Conservation (phyloP, 345 rosid species). For the Syzygium jambos region DNA sequence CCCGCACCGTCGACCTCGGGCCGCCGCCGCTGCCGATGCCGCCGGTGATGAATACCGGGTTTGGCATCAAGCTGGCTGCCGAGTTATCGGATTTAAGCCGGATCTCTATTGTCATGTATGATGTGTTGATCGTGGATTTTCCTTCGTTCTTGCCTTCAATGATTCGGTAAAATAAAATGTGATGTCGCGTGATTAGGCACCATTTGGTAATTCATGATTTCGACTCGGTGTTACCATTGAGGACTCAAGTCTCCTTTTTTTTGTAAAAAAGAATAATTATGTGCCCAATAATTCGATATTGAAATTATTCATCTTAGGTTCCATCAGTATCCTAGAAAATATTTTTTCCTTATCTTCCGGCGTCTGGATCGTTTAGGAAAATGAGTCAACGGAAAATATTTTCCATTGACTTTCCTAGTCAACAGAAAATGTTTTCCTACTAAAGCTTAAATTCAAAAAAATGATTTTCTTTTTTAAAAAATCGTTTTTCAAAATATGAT, state of each 20-base stretch:
- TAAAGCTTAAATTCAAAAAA: no score
- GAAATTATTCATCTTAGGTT: neutral
- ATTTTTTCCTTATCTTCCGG: no score
- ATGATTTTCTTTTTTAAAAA: no score
- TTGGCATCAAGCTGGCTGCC: neutral
- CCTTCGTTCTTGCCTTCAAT: neutral
- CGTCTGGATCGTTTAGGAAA: no score
- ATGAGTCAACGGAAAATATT: no score
- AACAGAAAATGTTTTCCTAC: no score
- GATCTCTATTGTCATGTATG: neutral
- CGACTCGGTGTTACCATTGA: neutral
- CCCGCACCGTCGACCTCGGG: neutral
- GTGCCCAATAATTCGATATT: neutral
- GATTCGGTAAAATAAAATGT: neutral
- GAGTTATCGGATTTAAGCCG: neutral
- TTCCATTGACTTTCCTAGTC: no score
- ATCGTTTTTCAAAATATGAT: no score
- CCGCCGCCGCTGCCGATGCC: fast-evolving
- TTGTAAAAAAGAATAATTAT: neutral
- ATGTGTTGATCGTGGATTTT: neutral
- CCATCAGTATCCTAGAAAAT: no score
- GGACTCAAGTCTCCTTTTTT: neutral
- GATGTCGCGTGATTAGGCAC: neutral
- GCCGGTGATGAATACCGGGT: neutral
- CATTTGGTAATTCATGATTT: neutral